Evolutionary conservation across 768 basidiomycete genomes (phyloP), one percentile per base, ranked within the genome.

Genomic region (Mycena filopes): DNA sequence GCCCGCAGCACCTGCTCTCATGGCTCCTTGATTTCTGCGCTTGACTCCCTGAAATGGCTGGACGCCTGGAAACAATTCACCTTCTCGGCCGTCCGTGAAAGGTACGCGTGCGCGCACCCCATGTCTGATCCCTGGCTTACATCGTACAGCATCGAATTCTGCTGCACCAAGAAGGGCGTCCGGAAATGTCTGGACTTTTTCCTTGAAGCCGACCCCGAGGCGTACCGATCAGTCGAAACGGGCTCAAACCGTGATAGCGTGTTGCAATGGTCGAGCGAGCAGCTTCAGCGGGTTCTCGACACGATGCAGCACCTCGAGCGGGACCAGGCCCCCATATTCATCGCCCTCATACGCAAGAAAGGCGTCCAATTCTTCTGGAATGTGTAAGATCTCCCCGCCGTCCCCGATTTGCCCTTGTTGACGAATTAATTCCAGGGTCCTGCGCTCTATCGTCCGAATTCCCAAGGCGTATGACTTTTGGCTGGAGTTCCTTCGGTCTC

Each of bases 401-500:
- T 1, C 23, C 45, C n/a, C 15, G 33, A 1, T 41, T 23, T 18
- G 23, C 41, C 8, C 26, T 53, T 41, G 53, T 28, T 58, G 2
- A 23, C 54, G 29, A 23, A n/a, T 23, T n/a, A 5, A 36, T 36
- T 49, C 3, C 64, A 69, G 68, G 3, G 58, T 69, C 13, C 59
- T 63, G 60, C 48, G 38, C 1, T 55, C 64, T 5, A 57, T 69
- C 6, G 66, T 46, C n/a, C 60, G 68, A n/a, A 46, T 69, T 10
- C 68, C 68, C 3, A 65, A 69, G 26, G 63, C 68, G 6, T 66
- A 66, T 55, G 64, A 69, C n/a, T 69, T 69, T 36, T 69, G 68
- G 68, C 26, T 56, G 10, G 68, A 65, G 18, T 69, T 69, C 49
- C 68, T 69, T 28, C 38, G 61, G 20, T 55, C 60, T 11, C 28